These are phyloP conservation scores for Claviceps humidiphila DNA, from an alignment of 2,329 filamentous ascomycete genomes.

Conservation along the genomic window DNA sequence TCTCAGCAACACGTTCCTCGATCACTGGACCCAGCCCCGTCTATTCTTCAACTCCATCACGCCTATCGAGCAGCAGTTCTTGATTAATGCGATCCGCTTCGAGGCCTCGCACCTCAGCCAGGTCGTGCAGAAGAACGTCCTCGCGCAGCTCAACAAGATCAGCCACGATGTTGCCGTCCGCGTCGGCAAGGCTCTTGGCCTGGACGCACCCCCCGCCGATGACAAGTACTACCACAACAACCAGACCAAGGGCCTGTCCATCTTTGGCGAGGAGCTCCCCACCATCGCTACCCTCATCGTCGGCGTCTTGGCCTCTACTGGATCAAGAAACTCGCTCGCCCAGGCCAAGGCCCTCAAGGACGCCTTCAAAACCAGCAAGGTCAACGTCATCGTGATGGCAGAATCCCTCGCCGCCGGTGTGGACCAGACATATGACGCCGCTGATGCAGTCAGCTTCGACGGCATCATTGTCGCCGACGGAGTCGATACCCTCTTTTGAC, in stretches of 20 bases:
- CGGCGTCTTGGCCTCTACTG: conserved; percentile 42
- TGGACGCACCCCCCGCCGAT: conserved; percentile 46
- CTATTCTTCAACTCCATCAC: conserved; percentile 63
- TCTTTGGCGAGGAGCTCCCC: conserved; percentile 43
- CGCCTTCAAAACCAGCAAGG: conserved; percentile 33
- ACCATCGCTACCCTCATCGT: conserved; percentile 51
- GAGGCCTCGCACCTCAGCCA: conserved; percentile 50
- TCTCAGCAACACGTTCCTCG: conserved; percentile 51
- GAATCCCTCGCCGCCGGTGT: conserved; percentile 42
- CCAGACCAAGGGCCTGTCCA: conserved; percentile 45
- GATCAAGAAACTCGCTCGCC: conserved; percentile 27
- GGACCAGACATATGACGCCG: conserved; percentile 49
- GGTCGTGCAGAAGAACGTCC: conserved; percentile 49
- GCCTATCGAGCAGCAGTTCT: conserved; percentile 52
- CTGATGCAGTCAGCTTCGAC: conserved; percentile 50
- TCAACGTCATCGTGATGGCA: conserved; percentile 46
- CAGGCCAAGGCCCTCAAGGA: conserved; percentile 37
- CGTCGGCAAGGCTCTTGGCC: conserved; percentile 47
- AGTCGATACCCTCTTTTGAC: conserved; percentile 40
- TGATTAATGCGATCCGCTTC: conserved; percentile 62
- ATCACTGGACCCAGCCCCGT: conserved; percentile 59
- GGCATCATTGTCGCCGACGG: conserved; percentile 47
- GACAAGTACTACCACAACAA: conserved; percentile 56
- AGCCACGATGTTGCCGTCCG: conserved; percentile 53
- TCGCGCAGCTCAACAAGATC: conserved; percentile 55